Evolutionary conservation across 805 yeast species (phyloP).

Genomic region (Schizosaccharomyces osmophilus): DNA sequence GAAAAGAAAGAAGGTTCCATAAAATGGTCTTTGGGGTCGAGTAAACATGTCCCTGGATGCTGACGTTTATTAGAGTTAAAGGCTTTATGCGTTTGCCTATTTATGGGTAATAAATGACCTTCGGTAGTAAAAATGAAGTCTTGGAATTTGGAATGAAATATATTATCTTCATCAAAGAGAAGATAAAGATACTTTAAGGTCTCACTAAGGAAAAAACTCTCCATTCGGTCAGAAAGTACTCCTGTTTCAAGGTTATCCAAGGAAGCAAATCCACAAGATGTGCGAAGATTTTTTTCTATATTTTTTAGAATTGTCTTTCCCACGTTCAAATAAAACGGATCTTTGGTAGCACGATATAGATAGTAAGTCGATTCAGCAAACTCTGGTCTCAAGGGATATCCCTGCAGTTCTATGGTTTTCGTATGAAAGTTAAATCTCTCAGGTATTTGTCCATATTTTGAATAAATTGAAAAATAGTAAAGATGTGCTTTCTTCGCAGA

Average conservation of each 20-base stretch:
- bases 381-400: constrained; percentile 73
- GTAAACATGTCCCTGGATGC: background rate
- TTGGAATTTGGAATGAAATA: constrained; percentile 19
- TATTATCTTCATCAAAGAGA: constrained; percentile 46
- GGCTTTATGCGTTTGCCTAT: background rate
- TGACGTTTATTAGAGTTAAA: too few species aligned
- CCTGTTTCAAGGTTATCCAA: constrained; percentile 42
- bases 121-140: constrained; percentile 52
- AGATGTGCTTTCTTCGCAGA: constrained; percentile 41
- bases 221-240: constrained; percentile 57
- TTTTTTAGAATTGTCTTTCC: constrained; percentile 43
- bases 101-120: constrained; percentile 26
- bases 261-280: constrained; percentile 65
- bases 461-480: constrained; percentile 54
- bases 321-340: constrained; percentile 55
- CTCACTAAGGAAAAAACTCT: constrained; percentile 70
- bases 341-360: constrained; percentile 59
- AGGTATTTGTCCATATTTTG: constrained; percentile 55
- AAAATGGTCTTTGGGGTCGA: background rate
- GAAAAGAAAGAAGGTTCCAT: background rate
- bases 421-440: constrained; percentile 49
- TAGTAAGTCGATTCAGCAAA: constrained; percentile 73
- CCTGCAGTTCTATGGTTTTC: constrained; percentile 26
- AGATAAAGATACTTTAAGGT: constrained; percentile 63
- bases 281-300: constrained; percentile 26